These are phyloP conservation scores for Eucalyptus sp. DNA, from an alignment of 345 rosid genomes.

Conservation along the genomic window DNA sequence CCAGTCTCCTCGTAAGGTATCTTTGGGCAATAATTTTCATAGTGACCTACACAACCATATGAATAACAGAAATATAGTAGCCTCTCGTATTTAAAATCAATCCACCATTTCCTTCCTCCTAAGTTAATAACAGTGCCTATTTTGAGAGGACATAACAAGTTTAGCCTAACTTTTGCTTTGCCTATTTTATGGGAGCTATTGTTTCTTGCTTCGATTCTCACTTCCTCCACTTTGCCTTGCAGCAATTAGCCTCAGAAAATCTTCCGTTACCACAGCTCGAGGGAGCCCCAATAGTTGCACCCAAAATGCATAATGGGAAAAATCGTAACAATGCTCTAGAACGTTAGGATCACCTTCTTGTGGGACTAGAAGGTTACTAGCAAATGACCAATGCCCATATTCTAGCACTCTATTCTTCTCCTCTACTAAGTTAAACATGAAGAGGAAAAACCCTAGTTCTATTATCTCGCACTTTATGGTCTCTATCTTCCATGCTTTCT, in stretches of 20 bases:
- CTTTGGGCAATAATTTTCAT: neutral
- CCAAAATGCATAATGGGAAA: neutral
- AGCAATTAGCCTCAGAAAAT: neutral
- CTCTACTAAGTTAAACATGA: no score
- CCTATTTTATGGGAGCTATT: neutral
- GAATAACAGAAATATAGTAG: neutral
- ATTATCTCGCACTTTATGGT: no score
- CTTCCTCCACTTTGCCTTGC: neutral
- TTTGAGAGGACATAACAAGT: neutral
- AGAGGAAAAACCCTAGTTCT: no score
- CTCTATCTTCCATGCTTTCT: no score
- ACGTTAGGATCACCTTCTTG: no score
- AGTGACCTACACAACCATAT: neutral
- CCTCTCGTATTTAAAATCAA: neutral
- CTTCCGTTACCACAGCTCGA: rapidly evolving
- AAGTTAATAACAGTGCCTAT: neutral
- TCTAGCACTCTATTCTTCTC: neutral
- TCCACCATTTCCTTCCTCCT: neutral
- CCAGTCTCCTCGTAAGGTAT: neutral
- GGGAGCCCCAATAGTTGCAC: neutral
- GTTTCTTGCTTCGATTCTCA: neutral
- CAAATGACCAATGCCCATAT: neutral
- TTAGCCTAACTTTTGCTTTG: neutral
- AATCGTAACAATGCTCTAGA: neutral
- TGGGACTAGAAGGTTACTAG: no score